Evolutionary conservation across 768 basidiomycete genomes (phyloP).

Genomic region (Phanerodontia chrysosporium): DNA sequence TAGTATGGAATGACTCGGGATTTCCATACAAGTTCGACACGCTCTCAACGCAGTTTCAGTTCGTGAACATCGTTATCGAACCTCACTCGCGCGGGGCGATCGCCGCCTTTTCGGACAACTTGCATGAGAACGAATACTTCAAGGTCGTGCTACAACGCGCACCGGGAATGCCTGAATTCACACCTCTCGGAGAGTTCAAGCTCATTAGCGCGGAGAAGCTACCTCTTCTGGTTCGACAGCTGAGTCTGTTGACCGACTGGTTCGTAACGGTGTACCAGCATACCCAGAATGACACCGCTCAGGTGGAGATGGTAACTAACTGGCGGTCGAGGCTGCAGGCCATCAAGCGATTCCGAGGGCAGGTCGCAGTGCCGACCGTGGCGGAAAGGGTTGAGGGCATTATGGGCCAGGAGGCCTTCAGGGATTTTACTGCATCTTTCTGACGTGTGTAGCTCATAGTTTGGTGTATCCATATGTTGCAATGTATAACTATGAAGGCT

Average conservation of each 20-base stretch:
- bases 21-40: slow-evolving; percentile 86
- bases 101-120: slow-evolving; percentile 78
- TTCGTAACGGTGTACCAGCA: slow-evolving; percentile 80
- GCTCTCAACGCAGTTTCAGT: slow-evolving; percentile 89
- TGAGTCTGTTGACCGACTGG: slow-evolving; percentile 85
- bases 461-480: slow-evolving; percentile 3
- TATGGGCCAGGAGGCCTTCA: slow-evolving; percentile 25
- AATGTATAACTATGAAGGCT: neutral
- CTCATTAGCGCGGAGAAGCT: slow-evolving; percentile 86
- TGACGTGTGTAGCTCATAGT: slow-evolving; percentile 12
- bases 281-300: slow-evolving; percentile 66
- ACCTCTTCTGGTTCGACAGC: slow-evolving; percentile 83
- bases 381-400: slow-evolving; percentile 22
- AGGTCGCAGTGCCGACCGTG: slow-evolving; percentile 18
- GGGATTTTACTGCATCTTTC: slow-evolving; percentile 29
- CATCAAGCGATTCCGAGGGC: slow-evolving; percentile 60
- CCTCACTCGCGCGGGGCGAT: slow-evolving; percentile 84
- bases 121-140: slow-evolving; percentile 93
- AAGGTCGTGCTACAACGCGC: slow-evolving; percentile 89
- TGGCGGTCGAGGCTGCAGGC: slow-evolving; percentile 80
- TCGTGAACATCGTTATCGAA: slow-evolving; percentile 95
- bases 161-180: slow-evolving; percentile 89
- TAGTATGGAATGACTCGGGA: slow-evolving; percentile 99
- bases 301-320: slow-evolving; percentile 80
- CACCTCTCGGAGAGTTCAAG: slow-evolving; percentile 91